Evolutionary conservation across 2,329 filamentous ascomycete species (phyloP), one percentile per base, ranked within the genome.

Genomic region (Microdochium trichocladiopsis): DNA sequence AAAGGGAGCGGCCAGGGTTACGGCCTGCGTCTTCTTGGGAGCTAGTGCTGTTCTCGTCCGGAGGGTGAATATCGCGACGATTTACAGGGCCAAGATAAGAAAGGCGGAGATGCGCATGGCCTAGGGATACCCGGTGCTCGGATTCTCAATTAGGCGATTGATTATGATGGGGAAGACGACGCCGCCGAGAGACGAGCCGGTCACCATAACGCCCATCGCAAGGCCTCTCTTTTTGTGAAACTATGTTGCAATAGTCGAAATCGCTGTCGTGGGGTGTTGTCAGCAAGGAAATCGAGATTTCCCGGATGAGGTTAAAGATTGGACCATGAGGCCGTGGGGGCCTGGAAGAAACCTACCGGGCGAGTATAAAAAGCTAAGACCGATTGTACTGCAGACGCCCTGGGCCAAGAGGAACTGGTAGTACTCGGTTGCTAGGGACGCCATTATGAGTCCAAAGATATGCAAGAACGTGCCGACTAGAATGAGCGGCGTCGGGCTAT

Each of bases 141-240:
- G 69, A 24, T 37, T 37, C 33, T 37, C 33, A 54, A 83, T 72
- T 33, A 75, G 64, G 52, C 83, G 69, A 56, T 83, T 66, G 25
- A 70, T 72, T 37, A 87, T 71, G 54, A 87, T 81, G 50, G 86
- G 65, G 54, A 87, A 80, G 1, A 79, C 72, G 48, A 70, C 63
- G 23, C 78, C 78, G 11, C 78, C 78, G 3, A 80, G 56, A n/a
- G n/a, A n/a, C n/a, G n/a, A n/a, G n/a, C n/a, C n/a, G n/a, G n/a
- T n/a, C n/a, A n/a, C n/a, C n/a, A 5, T 72, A 76, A 80, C 62
- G 3, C 76, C 78, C 6, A 77, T 67, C 1, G 76, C 77, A 22
- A 73, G 63, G 16, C 70, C 76, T 3, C 77, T 71, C 47, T 67
- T 69, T 51, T 68, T 67, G 54, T 67, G 68, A 58, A 81, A 80